Percentiles rank a stretch among this genome's conserved stretches.
phyloP scores from a whole-genome alignment of 1,284 basidiomycete genomes.

The Fomitopsis pinicola region DNA sequence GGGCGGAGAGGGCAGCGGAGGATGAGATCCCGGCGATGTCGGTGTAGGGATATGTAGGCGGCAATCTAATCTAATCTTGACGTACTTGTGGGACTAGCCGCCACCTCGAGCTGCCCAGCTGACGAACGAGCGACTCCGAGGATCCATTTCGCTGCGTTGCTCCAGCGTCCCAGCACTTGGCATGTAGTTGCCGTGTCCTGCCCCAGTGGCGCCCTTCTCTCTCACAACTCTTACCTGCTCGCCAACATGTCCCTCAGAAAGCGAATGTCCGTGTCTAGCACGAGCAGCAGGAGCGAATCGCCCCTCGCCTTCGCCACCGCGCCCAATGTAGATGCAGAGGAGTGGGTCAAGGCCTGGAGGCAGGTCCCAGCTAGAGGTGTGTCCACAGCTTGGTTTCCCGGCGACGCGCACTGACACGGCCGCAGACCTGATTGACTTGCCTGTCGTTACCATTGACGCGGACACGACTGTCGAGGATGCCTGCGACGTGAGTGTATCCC shows the following conservation, averaged over 20 bases:
- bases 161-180: slow-evolving; percentile 1
- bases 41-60: background rate
- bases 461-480: slow-evolving; percentile 73
- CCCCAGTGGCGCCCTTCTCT: slow-evolving; percentile 2
- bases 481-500: slow-evolving; percentile 53
- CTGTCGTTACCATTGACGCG: slow-evolving; percentile 57
- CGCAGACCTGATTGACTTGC: slow-evolving; percentile 62
- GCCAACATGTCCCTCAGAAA: slow-evolving; percentile 25
- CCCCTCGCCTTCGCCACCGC: slow-evolving; percentile 25
- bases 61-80: slow-evolving; percentile 12
- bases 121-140: slow-evolving; percentile 4
- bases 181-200: slow-evolving; percentile 4
- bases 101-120: background rate
- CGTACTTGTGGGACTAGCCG: slow-evolving; percentile 4
- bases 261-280: slow-evolving; percentile 31
- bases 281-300: slow-evolving; percentile 25
- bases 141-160: slow-evolving; percentile 3
- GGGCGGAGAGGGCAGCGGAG: background rate
- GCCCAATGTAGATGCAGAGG: slow-evolving; percentile 41
- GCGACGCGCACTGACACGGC: background rate
- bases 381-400: background rate
- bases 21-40: background rate
- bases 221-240: background rate
- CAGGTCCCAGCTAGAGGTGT: slow-evolving; percentile 50
- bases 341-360: slow-evolving; percentile 58